Percentiles rank a stretch among this genome's conserved stretches.
Conservation (phyloP, 768 basidiomycete species). For the Tricholoma saponaceum region DNA sequence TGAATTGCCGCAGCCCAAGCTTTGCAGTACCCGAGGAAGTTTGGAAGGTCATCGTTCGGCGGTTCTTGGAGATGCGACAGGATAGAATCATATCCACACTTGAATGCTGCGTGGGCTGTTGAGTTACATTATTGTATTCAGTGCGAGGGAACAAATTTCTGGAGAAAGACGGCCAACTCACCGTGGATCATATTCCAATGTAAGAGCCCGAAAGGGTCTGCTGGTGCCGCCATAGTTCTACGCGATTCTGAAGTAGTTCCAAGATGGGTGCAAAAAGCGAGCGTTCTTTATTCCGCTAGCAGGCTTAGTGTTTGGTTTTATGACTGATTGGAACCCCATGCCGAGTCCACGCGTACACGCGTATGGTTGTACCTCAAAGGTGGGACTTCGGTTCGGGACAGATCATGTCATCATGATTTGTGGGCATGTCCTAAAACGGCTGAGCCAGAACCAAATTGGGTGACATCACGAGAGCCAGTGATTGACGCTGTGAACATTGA, state of each 20-base stretch:
- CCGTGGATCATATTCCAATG: slow-evolving; percentile 14
- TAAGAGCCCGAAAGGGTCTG: slow-evolving; percentile 15
- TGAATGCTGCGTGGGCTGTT: slow-evolving; percentile 32
- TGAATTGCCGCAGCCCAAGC: slow-evolving; percentile 32
- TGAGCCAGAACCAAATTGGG: no score
- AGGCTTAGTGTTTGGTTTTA: no score
- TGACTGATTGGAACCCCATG: no score
- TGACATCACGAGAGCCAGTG: no score
- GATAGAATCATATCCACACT: slow-evolving; percentile 32
- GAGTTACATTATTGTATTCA: not conserved
- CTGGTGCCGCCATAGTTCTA: slow-evolving; percentile 13
- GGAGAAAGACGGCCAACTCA: not conserved
- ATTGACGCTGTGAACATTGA: no score
- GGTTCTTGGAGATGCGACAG: slow-evolving; percentile 29
- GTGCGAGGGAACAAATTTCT: not conserved
- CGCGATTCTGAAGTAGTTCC: not conserved
- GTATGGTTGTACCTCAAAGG: no score
- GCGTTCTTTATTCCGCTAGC: no score
- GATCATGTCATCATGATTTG: no score
- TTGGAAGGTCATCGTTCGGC: slow-evolving; percentile 29
- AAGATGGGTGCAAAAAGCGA: no score
- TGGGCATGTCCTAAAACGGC: no score
- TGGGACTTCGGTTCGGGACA: no score
- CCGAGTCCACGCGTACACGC: no score
- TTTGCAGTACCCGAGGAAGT: slow-evolving; percentile 37